Evolutionary conservation across 2,329 filamentous ascomycete species (phyloP).

Genomic region (Emmonsiellopsis sp.): DNA sequence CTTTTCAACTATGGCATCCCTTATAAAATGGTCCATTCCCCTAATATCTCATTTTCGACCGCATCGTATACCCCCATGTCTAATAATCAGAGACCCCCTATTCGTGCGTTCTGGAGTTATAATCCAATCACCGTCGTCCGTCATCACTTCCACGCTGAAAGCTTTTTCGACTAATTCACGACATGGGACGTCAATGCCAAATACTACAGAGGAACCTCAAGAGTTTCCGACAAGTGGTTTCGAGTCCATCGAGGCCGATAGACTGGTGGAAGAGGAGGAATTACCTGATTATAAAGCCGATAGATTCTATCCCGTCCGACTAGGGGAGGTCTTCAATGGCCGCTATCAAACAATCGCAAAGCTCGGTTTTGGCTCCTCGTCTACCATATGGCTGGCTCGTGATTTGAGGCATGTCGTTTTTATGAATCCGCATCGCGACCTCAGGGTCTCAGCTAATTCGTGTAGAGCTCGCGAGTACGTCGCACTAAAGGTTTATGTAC

Average conservation of each 20-base stretch:
- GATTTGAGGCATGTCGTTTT: constrained; percentile 13
- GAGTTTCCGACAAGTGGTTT: constrained; percentile 8
- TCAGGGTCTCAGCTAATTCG: constrained; percentile 5
- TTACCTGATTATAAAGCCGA: constrained; percentile 15
- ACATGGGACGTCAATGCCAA: neutral
- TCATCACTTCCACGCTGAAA: constrained; percentile 1
- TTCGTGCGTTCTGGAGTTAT: neutral
- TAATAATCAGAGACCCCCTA: neutral
- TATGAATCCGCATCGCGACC: neutral
- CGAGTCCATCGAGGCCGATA: constrained; percentile 8
- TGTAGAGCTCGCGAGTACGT: constrained; percentile 15
- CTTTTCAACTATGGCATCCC: too few species aligned
- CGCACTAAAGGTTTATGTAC: constrained; percentile 17
- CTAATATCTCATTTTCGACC: too few species aligned
- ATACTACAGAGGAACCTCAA: constrained; percentile 3
- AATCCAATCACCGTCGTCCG: neutral
- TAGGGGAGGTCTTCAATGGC: constrained; percentile 17
- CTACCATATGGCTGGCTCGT: constrained; percentile 20
- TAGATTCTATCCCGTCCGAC: constrained; percentile 18
- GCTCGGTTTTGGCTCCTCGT: constrained; percentile 21
- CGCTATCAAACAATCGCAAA: constrained; percentile 21
- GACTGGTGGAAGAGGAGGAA: constrained; percentile 17
- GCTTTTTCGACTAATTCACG: constrained; percentile 1
- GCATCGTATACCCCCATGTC: too few species aligned
- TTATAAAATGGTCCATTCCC: too few species aligned